Evolutionary conservation across 805 yeast genomes (phyloP).

Genomic region (Komagataella populi): DNA sequence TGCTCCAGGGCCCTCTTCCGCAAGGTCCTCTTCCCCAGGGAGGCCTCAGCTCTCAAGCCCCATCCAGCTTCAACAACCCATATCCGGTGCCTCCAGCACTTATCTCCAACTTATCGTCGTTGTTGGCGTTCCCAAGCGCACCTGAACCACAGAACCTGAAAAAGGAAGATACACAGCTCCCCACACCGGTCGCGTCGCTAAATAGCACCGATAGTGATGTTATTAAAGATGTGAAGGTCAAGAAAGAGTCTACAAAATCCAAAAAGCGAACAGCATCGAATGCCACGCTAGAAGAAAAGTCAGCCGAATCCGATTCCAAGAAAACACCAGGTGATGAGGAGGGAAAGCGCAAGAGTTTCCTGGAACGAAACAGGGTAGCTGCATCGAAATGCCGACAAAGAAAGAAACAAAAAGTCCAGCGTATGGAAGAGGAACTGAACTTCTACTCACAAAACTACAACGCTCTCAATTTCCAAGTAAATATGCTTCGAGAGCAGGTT

Average conservation of each 20-base stretch:
- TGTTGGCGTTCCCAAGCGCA: background rate
- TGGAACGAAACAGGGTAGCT: constrained; percentile 89
- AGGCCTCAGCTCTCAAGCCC: background rate
- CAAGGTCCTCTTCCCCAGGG: background rate
- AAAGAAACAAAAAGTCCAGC: constrained; percentile 76
- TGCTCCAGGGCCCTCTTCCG: background rate
- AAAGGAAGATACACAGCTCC: background rate
- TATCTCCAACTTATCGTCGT: background rate
- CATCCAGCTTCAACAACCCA: background rate
- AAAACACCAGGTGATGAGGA: constrained; percentile 44
- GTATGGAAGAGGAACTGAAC: constrained; percentile 68
- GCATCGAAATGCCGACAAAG: constrained; percentile 96
- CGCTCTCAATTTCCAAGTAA: constrained; percentile 43
- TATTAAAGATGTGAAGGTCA: background rate
- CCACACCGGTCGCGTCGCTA: background rate
- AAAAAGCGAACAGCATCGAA: constrained; percentile 1
- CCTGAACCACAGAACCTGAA: background rate
- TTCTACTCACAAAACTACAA: constrained; percentile 62
- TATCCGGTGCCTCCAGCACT: background rate
- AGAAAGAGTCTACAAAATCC: constrained; percentile 2
- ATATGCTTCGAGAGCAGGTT: constrained; percentile 46
- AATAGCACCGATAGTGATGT: constrained; percentile 11
- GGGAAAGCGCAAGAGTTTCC: constrained; percentile 63
- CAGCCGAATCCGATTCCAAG: constrained; percentile 24
- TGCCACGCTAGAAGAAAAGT: constrained; percentile 12